These are phyloP conservation scores for Naganishia sp. DNA, from an alignment of 1,284 basidiomycete species.

Conservation along the genomic window DNA sequence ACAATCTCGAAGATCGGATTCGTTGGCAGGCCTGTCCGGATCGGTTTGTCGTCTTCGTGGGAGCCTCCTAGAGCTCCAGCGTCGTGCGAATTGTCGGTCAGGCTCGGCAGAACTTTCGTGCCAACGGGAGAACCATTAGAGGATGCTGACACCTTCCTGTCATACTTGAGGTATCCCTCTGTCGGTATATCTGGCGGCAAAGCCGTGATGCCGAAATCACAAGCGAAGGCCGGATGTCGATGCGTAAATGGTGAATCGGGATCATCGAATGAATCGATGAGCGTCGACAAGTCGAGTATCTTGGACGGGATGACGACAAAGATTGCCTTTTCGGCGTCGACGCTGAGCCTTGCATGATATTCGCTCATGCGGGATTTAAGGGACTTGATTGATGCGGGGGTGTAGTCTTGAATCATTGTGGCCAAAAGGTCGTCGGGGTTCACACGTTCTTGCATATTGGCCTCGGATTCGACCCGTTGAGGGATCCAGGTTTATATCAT, in stretches of 20 bases:
- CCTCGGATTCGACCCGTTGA: no score
- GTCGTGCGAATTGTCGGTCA: conserved; percentile 13
- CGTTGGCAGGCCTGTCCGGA: conserved; percentile 24
- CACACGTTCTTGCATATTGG: no score
- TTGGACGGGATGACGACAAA: conserved; percentile 28
- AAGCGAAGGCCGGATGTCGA: conserved; percentile 5
- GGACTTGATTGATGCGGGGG: conserved; percentile 8
- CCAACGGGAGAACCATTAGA: background rate
- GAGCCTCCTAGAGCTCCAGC: conserved; percentile 9
- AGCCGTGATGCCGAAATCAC: conserved; percentile 13
- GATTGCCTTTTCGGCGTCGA: conserved; percentile 16
- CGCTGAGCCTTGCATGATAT: conserved; percentile 8
- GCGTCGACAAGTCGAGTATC: conserved; percentile 19
- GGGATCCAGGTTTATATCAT: no score
- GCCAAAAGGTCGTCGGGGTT: background rate
- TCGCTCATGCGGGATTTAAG: conserved; percentile 11
- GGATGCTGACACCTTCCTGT: background rate
- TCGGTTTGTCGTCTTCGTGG: conserved; percentile 26
- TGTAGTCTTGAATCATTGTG: conserved; percentile 13
- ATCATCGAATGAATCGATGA: conserved; percentile 17
- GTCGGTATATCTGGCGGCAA: conserved; percentile 18
- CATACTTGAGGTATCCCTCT: conserved; percentile 7
- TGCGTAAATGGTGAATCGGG: conserved; percentile 19
- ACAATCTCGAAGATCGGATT: conserved; percentile 24
- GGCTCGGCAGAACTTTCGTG: background rate